Evolutionary conservation across 2,329 filamentous ascomycete genomes (phyloP), one percentile per base, ranked within the genome.

Genomic region (Ceratocystis colombiana): DNA sequence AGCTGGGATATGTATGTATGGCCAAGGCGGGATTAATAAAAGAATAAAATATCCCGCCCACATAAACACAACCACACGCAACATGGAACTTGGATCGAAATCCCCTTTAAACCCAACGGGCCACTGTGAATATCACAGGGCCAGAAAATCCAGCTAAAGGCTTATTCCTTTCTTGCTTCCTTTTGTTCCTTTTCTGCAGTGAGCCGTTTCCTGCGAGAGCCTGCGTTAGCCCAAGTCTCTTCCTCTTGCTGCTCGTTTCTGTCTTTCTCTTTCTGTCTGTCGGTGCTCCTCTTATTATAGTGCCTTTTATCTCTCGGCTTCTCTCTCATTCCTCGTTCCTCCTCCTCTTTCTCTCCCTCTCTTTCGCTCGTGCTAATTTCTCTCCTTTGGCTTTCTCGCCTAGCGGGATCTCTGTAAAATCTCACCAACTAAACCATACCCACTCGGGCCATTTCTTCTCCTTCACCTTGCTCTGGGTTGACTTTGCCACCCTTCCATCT

Each of bases 371-470:
- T 22, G 12, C 20, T 53, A 53, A 53, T 3, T 53, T 20, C 48
- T 53, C 48, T 20, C 2, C 48, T 53, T 53, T 53, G 48, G 48
- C n/a, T 53, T 25, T 41, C n/a, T 22, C n/a, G 48, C 10, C n/a
- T 25, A 53, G 48, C 37, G 10, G 22, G 48, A 53, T 22, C 22
- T 20, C n/a, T 20, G n/a, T 10, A 53, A 53, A 25, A 53, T 53
- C 48, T 53, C 48, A 53, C 48, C n/a, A 22, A 15, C 22, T 53
- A 5, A 53, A 25, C 48, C n/a, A 25, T 53, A 41, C 48, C 22
- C 7, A 53, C n/a, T 53, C 48, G 59, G 25, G 5, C 59, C 57
- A 66, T 65, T 66, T 69, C 63, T 66, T 62, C 55, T 68, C 64
- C 66, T 66, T 64, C 61, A n/a, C 22, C 65, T 22, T 20, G 12